Conservation (phyloP, 495 filamentous ascomycete genomes). For the Poronia punctata region DNA sequence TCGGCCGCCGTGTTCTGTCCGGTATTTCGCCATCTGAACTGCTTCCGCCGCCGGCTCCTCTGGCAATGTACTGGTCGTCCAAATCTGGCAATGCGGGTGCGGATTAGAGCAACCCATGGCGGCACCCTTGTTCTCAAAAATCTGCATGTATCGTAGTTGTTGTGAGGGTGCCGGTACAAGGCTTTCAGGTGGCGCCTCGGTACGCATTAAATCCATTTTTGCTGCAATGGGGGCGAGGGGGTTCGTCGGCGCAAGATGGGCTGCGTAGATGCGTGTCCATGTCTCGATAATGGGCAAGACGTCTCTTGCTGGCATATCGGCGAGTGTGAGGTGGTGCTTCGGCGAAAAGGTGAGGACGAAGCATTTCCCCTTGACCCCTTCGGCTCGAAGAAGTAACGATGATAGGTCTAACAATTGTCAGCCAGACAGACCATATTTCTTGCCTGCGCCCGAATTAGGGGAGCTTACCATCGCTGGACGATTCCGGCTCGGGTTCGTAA, state of each 20-base stretch:
- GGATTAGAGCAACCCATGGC: constrained; percentile 99
- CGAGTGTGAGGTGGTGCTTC: constrained; percentile 83
- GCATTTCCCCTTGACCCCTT: constrained; percentile 90
- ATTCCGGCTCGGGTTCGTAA: constrained; percentile 26
- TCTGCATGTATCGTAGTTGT: constrained; percentile 96
- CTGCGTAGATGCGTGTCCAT: constrained; percentile 83
- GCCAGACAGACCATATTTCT: neutral
- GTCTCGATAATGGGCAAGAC: constrained; percentile 73
- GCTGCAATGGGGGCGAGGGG: constrained; percentile 47
- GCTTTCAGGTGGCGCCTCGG: constrained; percentile 34
- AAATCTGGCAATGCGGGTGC: constrained; percentile 93
- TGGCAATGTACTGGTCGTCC: constrained; percentile 84
- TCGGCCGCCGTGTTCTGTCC: constrained; percentile 56
- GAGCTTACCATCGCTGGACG: constrained; percentile 28
- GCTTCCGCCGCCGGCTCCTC: constrained; percentile 82
- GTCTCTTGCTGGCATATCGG: constrained; percentile 63
- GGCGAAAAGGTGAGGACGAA: constrained; percentile 94
- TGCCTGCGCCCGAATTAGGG: no score
- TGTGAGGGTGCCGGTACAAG: constrained; percentile 51
- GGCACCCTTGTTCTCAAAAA: constrained; percentile 97
- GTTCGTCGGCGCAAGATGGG: constrained; percentile 66
- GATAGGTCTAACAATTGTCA: constrained; percentile 51
- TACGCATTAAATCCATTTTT: constrained; percentile 20
- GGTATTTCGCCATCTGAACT: constrained; percentile 68
- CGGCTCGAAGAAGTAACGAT: constrained; percentile 73